Conservation (phyloP, 768 basidiomycete species). For the Strobilomyces echinocephalus region DNA sequence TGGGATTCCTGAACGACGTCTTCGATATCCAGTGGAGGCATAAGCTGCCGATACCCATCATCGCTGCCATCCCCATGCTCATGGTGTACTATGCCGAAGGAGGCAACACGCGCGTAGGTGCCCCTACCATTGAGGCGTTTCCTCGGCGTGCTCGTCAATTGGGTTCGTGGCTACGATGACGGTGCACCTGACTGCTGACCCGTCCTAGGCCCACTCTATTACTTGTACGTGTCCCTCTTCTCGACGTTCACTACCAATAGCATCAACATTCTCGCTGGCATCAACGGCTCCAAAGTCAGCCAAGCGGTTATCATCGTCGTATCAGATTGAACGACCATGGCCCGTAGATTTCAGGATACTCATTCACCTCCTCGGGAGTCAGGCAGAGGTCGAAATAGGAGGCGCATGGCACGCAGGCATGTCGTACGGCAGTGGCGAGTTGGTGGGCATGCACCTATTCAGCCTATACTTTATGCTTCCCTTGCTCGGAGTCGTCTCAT, state of each 20-base stretch:
- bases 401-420: slow-evolving; percentile 82
- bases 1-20: slow-evolving; percentile 95
- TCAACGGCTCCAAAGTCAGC: slow-evolving; percentile 93
- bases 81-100: slow-evolving; percentile 96
- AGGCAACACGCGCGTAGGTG: slow-evolving; percentile 90
- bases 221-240: slow-evolving; percentile 91
- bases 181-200: slow-evolving; percentile 2
- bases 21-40: slow-evolving; percentile 99
- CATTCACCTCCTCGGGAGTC: slow-evolving; percentile 61
- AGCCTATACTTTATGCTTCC: slow-evolving; percentile 97
- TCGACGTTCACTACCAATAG: slow-evolving; percentile 97
- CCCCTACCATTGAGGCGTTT: slow-evolving; percentile 75
- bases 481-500: slow-evolving; percentile 83
- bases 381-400: slow-evolving; percentile 65
- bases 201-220: slow-evolving; percentile 81
- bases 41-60: slow-evolving; percentile 94
- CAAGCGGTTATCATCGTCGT: slow-evolving; percentile 91
- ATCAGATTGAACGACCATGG: slow-evolving; percentile 89
- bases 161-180: slow-evolving; percentile 50
- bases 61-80: slow-evolving; percentile 90
- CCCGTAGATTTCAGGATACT: slow-evolving; percentile 69
- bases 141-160: slow-evolving; percentile 80
- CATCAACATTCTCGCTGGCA: slow-evolving; percentile 97
- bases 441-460: slow-evolving; percentile 91
- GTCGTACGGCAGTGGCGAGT: slow-evolving; percentile 77